Base-by-base conservation (phyloP, 768 basidiomycete species). In the Cystobasidium ongulense region DNA sequence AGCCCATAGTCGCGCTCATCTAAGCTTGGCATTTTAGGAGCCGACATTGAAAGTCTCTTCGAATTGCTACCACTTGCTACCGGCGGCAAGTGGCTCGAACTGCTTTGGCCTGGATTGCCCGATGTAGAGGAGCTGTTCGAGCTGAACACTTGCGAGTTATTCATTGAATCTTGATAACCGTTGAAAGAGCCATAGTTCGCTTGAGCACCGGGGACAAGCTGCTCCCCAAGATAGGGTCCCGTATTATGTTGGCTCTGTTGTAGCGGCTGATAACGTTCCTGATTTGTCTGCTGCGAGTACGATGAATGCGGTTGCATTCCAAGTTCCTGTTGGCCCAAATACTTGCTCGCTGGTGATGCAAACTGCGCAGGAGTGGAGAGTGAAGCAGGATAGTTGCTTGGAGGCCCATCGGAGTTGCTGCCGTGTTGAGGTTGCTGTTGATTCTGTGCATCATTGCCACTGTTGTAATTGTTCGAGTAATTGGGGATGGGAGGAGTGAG, bases 401-500 rank as follows among this genome's bases (percentile, higher is more conserved):
- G 3, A 17, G 15, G 15, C 18, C 21, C 46, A 17, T 50, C 46
- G 7, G 46, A 17, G 21, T 21, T 50, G 46, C n/a, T 50, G 46
- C 15, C 15, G 46, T 38, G 13, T 21, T 38, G 27, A 25, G 35
- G n/a, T 38, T 64, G 63, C 41, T 43, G 63, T 50, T 39, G 68
- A 46, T 71, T 46, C 35, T 71, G 41, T 15, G 53, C 2, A 27
- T 43, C 53, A 36, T 59, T 59, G 27, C 27, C 27, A 29, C 21
- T 71, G 53, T 38, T 71, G 33, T 59, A 35, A 11, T 15, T n/a
- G 23, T 38, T 71, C 8, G 52, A 39, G 59, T 67, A 43, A 29
- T 59, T 59, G 3, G 68, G 68, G 5, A 71, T 54, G 54, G 68
- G 68, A 3, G 68, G 68, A n/a, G 68, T 71, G 54, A 71, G 68